Percentiles rank a stretch among this genome's conserved stretches.
phyloP scores from a whole-genome alignment of 176 grass and related monocot species.

The Oryza officinalis region DNA sequence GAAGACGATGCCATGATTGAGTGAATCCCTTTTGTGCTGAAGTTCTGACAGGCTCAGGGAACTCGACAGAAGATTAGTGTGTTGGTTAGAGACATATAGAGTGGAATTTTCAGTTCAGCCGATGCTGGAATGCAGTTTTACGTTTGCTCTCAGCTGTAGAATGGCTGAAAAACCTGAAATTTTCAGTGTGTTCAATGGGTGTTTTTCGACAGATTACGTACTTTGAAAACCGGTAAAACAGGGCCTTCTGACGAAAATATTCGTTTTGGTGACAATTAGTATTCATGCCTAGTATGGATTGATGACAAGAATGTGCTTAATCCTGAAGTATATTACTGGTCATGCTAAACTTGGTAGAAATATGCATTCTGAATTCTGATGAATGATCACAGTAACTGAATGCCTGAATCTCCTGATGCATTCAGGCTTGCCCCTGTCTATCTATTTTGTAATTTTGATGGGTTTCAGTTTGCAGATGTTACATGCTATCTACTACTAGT shows the following conservation, averaged over 20 bases:
- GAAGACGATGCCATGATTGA: background rate
- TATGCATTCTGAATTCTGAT: background rate
- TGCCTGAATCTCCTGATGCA: background rate
- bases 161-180: too few species aligned
- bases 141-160: background rate
- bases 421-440: background rate
- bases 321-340: background rate
- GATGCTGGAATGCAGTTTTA: background rate
- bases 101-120: background rate
- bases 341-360: background rate
- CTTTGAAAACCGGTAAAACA: background rate
- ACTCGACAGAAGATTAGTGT: background rate
- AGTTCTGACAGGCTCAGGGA: conserved; percentile 3
- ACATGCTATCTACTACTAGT: too few species aligned
- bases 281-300: background rate
- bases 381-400: background rate
- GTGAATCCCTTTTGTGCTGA: background rate
- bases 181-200: background rate
- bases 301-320: background rate
- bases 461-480: too few species aligned
- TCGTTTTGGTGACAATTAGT: background rate
- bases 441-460: background rate
- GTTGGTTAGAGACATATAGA: too few species aligned
- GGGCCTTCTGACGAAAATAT: background rate
- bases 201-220: background rate